A percentile compares a stretch with the other conserved stretches of the same genome.
These are phyloP conservation scores for Niebla homalea DNA, from an alignment of 495 filamentous ascomycete genomes.

Conservation along the genomic window DNA sequence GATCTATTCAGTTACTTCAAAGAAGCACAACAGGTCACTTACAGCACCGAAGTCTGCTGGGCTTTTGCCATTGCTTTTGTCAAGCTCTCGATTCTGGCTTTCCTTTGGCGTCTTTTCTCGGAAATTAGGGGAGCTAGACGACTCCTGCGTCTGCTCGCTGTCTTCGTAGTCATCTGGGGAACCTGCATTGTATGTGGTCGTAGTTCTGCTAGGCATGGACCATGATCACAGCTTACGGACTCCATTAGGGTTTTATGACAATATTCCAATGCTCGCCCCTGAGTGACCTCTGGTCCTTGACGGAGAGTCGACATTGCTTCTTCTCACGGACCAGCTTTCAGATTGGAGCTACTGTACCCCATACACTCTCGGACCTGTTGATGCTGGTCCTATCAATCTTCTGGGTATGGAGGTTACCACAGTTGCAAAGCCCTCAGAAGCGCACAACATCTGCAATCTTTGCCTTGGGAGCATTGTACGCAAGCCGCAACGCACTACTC, in stretches of 20 bases:
- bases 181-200: constrained; percentile 5
- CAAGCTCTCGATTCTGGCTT: constrained; percentile 27
- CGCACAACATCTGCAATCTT: constrained; percentile 7
- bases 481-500: background rate
- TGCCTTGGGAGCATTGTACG: constrained; percentile 8
- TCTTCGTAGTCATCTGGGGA: constrained; percentile 14
- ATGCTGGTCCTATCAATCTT: constrained; percentile 29
- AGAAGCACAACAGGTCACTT: background rate
- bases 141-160: constrained; percentile 21
- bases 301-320: constrained; percentile 6
- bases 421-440: constrained; percentile 22
- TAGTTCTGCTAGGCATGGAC: background rate
- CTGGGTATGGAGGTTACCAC: constrained; percentile 24
- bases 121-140: constrained; percentile 5
- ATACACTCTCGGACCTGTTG: constrained; percentile 24
- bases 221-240: background rate
- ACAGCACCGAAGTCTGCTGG: constrained; percentile 12
- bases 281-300: constrained; percentile 15
- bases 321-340: constrained; percentile 14
- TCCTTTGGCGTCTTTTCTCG: constrained; percentile 31
- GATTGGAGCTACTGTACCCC: constrained; percentile 14
- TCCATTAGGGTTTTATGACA: background rate
- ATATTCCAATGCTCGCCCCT: constrained; percentile 8
- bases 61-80: constrained; percentile 18
- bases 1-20: background rate